These are phyloP conservation scores for Ustilago nuda DNA, from an alignment of 1,284 basidiomycete genomes.

Conservation along the genomic window DNA sequence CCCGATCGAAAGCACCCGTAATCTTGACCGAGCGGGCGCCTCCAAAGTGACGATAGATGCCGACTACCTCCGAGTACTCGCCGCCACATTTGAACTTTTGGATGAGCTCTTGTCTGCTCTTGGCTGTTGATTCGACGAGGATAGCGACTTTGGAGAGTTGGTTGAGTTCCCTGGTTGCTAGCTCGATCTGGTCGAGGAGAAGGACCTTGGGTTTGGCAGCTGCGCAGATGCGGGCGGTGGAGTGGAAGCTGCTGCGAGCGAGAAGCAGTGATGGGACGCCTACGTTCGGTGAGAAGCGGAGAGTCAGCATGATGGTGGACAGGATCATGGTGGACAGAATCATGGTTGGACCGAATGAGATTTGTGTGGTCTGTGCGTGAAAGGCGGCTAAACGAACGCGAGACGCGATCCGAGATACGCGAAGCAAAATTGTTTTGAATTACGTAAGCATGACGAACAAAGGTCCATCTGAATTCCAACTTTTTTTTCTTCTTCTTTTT, in stretches of 20 bases:
- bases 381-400: not conserved
- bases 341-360: too few species aligned
- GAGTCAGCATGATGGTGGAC: conserved; percentile 6
- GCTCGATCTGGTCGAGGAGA: conserved; percentile 59
- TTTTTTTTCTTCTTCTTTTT: too few species aligned
- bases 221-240: conserved; percentile 5
- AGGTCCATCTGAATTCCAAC: conserved; percentile 8
- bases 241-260: conserved; percentile 14
- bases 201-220: conserved; percentile 50
- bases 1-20: conserved; percentile 57
- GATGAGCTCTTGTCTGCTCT: conserved; percentile 48
- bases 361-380: too few species aligned
- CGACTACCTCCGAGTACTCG: conserved; percentile 78
- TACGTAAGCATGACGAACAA: conserved; percentile 38
- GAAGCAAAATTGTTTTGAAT: not conserved
- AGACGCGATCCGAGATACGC: too few species aligned
- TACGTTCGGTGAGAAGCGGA: conserved; percentile 2
- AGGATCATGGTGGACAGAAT: not conserved
- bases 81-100: conserved; percentile 43
- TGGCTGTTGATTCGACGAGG: conserved; percentile 41
- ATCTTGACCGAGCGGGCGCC: conserved; percentile 57
- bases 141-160: conserved; percentile 42
- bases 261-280: not conserved
- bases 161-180: conserved; percentile 49
- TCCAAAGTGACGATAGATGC: conserved; percentile 81